These are phyloP conservation scores for Hymenoscyphus albidus DNA, from an alignment of 2,329 filamentous ascomycete species.

Conservation along the genomic window DNA sequence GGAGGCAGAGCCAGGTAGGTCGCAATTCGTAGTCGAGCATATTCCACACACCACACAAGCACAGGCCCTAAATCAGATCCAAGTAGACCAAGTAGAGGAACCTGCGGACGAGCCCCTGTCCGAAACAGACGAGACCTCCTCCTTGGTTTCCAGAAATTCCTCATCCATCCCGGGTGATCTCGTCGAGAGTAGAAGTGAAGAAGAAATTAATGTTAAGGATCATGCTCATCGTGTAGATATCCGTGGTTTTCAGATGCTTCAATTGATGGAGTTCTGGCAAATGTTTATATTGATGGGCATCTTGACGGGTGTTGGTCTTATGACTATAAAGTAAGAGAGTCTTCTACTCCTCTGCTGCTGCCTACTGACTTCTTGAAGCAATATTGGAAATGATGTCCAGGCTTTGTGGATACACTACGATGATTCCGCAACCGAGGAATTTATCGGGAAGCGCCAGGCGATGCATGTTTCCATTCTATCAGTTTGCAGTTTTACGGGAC, in stretches of 20 bases:
- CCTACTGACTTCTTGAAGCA: conserved; percentile 49
- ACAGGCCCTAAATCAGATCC: conserved; percentile 31
- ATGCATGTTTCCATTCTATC: conserved; percentile 95
- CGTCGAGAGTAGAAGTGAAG: conserved; percentile 42
- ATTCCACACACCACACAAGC: conserved; percentile 19
- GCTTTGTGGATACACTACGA: conserved; percentile 88
- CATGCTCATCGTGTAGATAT: conserved; percentile 85
- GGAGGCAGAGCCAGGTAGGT: conserved; percentile 64
- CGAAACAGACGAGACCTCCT: conserved; percentile 71
- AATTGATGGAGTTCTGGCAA: conserved; percentile 81
- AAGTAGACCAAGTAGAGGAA: conserved; percentile 29
- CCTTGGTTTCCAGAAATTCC: conserved; percentile 66
- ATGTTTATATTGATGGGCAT: conserved; percentile 83
- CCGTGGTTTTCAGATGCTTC: conserved; percentile 72
- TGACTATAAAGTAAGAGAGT: conserved; percentile 88
- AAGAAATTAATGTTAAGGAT: conserved; percentile 56
- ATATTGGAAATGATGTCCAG: conserved; percentile 86
- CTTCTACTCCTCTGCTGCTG: conserved; percentile 17
- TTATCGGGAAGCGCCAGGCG: conserved; percentile 77
- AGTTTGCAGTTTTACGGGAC: conserved; percentile 77
- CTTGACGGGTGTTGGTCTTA: conserved; percentile 88
- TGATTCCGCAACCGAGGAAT: conserved; percentile 63
- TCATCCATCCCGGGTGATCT: conserved; percentile 41
- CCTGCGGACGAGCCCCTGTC: conserved; percentile 26
- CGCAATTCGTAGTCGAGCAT: conserved; percentile 34